Evolutionary conservation across 2,329 filamentous ascomycete species (phyloP), one percentile per base, ranked within the genome.

Genomic region (Nemania serpens): DNA sequence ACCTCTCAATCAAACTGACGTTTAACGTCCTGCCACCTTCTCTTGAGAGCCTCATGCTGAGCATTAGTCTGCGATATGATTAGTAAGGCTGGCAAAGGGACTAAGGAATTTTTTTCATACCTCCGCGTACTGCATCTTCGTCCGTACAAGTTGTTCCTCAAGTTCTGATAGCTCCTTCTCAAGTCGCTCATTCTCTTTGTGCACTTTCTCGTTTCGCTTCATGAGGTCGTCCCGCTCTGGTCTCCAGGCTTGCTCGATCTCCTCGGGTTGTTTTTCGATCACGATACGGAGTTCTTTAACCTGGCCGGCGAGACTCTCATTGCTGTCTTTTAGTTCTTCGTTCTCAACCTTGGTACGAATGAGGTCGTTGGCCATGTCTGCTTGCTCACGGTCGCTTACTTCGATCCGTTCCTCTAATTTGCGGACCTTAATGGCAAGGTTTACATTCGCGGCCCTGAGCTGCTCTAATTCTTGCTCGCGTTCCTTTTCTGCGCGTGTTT

Each of bases 71-170:
- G 70, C n/a, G 22, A 18, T 12, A 55, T 5, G 2, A 22, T 65
- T 64, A 62, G 63, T 43, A 49, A 11, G 25, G n/a, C 20, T 41
- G 17, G 39, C 41, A 34, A 20, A 52, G 39, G 12, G 33, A 43
- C 46, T 37, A 5, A 15, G 22, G n/a, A 17, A 4, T 51, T 4
- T n/a, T 15, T 46, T 53, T n/a, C 53, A 81, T 83, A 97, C 94
- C 88, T 97, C 92, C 56, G 95, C 95, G 79, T 93, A 93, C 71
- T 87, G 86, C 91, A 99, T 90, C 84, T 99, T 99, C 1, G 93
- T 95, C 73, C 89, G 87, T 65, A 99, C 94, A 67, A 99, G 80
- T 75, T 93, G 88, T 76, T 93, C 91, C 80, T 98, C 95, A 81
- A 98, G 91, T 69, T 97, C 93, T 5, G 86, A 84, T 84, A 97